Percentiles rank a stretch among this genome's conserved stretches.
These are phyloP conservation scores for Nakazawaea laoshanensis DNA, from an alignment of 805 yeast genomes.

Conservation along the genomic window DNA sequence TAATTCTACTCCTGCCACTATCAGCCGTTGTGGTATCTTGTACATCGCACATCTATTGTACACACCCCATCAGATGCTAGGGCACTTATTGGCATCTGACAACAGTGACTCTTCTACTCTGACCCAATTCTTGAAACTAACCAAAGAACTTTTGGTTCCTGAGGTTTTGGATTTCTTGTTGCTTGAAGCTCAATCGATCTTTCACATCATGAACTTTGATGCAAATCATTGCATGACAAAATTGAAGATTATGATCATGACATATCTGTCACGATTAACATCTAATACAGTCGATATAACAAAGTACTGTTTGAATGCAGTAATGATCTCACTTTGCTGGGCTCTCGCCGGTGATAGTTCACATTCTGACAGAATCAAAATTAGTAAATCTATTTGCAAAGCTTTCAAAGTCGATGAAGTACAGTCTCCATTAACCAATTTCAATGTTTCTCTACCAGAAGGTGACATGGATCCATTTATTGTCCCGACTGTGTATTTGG, in stretches of 20 bases:
- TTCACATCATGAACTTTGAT: conserved; percentile 47
- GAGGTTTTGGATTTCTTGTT: conserved; percentile 16
- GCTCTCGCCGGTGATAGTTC: conserved; percentile 54
- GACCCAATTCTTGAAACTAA: not conserved
- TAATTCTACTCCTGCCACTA: conserved; percentile 82
- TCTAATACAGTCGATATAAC: conserved; percentile 15
- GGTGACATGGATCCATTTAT: conserved; percentile 33
- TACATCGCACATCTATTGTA: conserved; percentile 43
- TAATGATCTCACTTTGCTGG: conserved; percentile 44
- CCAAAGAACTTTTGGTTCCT: not conserved
- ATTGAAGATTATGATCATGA: conserved; percentile 29
- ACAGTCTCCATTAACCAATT: conserved; percentile 25
- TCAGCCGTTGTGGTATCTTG: conserved; percentile 86
- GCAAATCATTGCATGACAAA: conserved; percentile 27
- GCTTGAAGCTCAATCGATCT: conserved; percentile 17
- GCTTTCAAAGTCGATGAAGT: conserved; percentile 10
- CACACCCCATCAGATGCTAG: conserved; percentile 9
- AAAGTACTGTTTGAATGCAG: conserved; percentile 23
- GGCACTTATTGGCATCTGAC: conserved; percentile 12
- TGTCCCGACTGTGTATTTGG: conserved; percentile 38
- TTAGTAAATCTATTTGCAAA: conserved; percentile 19
- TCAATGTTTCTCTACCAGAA: conserved; percentile 33
- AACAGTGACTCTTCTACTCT: not conserved
- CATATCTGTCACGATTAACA: conserved; percentile 23
- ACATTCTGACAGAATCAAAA: conserved; percentile 24